phyloP scores from a whole-genome alignment of 768 basidiomycete species.

The Russula sp. region DNA sequence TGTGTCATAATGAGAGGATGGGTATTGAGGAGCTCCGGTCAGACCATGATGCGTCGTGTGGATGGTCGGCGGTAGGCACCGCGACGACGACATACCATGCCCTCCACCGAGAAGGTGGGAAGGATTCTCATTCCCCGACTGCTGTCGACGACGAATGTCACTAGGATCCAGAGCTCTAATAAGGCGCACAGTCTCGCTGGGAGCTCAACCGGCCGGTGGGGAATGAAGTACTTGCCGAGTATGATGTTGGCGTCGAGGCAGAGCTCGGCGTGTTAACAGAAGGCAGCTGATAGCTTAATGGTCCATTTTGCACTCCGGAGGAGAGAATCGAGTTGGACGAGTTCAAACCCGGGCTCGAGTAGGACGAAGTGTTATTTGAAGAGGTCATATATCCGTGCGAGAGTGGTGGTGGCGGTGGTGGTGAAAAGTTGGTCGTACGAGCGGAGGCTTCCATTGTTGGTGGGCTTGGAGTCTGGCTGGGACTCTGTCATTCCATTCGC shows the following conservation, averaged over 20 bases:
- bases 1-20: slow-evolving; percentile 26
- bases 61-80: slow-evolving; percentile 7
- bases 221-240: slow-evolving; percentile 77
- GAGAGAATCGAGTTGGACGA: slow-evolving; percentile 26
- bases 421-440: slow-evolving; percentile 26
- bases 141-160: slow-evolving; percentile 58
- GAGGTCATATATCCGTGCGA: slow-evolving; percentile 26
- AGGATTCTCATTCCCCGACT: slow-evolving; percentile 62
- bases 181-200: slow-evolving; percentile 37
- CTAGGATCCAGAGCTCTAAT: slow-evolving; percentile 53
- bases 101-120: slow-evolving; percentile 36
- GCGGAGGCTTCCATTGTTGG: slow-evolving; percentile 33
- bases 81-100: slow-evolving; percentile 23
- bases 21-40: slow-evolving; percentile 31
- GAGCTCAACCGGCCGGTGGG: slow-evolving; percentile 36
- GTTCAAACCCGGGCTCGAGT: slow-evolving; percentile 26
- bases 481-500: slow-evolving; percentile 15
- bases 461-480: slow-evolving; percentile 35
- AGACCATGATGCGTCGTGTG: slow-evolving; percentile 46
- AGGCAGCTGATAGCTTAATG: slow-evolving; percentile 23
- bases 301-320: slow-evolving; percentile 23
- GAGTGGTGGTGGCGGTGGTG: slow-evolving; percentile 32
- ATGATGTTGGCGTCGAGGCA: slow-evolving; percentile 43
- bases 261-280: slow-evolving; percentile 26
- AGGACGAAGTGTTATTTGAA: slow-evolving; percentile 27